Conservation (phyloP, 208 protist species). For the Tritrichomonas foetus region DNA sequence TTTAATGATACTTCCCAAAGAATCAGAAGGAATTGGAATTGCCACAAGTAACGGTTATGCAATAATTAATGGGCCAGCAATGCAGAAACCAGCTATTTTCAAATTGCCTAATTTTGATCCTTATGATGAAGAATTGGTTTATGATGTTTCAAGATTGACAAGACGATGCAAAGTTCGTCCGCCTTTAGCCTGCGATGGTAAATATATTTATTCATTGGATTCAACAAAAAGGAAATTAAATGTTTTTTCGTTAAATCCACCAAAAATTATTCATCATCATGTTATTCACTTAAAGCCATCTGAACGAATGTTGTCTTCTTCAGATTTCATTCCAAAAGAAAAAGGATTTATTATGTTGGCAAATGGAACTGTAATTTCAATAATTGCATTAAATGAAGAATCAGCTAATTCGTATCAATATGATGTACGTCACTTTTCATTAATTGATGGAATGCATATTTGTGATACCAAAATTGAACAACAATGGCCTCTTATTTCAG, state of each 20-base stretch:
- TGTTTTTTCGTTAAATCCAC: not conserved
- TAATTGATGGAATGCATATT: not conserved
- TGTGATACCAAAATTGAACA: not conserved
- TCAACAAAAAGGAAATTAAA: not conserved
- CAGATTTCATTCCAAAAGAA: not conserved
- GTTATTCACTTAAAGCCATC: too few species aligned
- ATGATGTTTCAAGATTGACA: not conserved
- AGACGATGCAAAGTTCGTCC: not conserved
- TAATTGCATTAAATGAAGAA: too few species aligned
- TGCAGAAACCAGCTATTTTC: too few species aligned
- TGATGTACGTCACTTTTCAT: not conserved
- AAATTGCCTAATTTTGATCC: too few species aligned
- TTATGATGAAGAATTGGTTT: not conserved
- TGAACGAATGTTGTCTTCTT: not conserved
- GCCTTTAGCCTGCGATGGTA: not conserved
- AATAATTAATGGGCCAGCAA: too few species aligned
- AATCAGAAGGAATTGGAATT: too few species aligned
- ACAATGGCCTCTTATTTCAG: not conserved
- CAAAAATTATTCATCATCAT: not conserved
- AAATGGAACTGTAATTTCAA: too few species aligned
- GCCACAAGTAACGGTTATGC: too few species aligned
- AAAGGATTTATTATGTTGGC: too few species aligned
- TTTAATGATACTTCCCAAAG: too few species aligned
- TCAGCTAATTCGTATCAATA: not conserved
- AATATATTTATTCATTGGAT: not conserved